Conservation (phyloP, 192 early-diverging fungal genomes). For the Cetraspora pellucida region DNA sequence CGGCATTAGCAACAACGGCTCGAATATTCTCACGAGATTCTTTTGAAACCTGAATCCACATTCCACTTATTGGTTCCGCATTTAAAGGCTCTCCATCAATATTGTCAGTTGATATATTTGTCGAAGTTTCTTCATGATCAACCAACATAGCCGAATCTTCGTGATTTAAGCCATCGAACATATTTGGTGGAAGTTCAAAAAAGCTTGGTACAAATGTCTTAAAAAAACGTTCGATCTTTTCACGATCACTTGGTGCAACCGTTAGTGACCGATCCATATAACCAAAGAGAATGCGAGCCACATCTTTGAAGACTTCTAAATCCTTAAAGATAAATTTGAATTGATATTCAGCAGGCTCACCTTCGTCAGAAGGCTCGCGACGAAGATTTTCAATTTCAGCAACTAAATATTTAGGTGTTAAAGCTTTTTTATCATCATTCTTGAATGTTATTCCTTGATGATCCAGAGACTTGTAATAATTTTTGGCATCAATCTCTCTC, state of each 20-base stretch:
- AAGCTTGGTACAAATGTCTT: slow-evolving; percentile 71
- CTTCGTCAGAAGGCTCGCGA: slow-evolving; percentile 58
- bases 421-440: slow-evolving; percentile 78
- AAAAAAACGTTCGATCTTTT: slow-evolving; percentile 76
- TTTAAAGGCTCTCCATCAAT: slow-evolving; percentile 31
- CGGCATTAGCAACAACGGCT: slow-evolving; percentile 42
- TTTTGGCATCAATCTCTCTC: slow-evolving; percentile 92
- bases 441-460: slow-evolving; percentile 94
- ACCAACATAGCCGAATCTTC: slow-evolving; percentile 57
- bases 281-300: slow-evolving; percentile 71
- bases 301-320: slow-evolving; percentile 73
- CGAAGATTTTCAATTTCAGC: slow-evolving; percentile 85
- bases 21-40: slow-evolving; percentile 34
- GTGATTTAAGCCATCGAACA: slow-evolving; percentile 47
- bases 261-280: slow-evolving; percentile 68
- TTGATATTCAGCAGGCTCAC: slow-evolving; percentile 63
- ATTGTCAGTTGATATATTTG: slow-evolving; percentile 34
- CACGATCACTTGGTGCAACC: slow-evolving; percentile 62
- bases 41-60: slow-evolving; percentile 43
- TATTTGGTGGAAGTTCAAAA: slow-evolving; percentile 50
- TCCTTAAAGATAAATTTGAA: slow-evolving; percentile 82
- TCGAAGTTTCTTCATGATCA: slow-evolving; percentile 53
- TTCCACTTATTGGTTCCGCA: slow-evolving; percentile 36
- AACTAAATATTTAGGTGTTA: slow-evolving; percentile 75
- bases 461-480: slow-evolving; percentile 94